Evolutionary conservation across 805 yeast genomes (phyloP), one percentile per base, ranked within the genome.

Genomic region (Nakazawaea pomicola): DNA sequence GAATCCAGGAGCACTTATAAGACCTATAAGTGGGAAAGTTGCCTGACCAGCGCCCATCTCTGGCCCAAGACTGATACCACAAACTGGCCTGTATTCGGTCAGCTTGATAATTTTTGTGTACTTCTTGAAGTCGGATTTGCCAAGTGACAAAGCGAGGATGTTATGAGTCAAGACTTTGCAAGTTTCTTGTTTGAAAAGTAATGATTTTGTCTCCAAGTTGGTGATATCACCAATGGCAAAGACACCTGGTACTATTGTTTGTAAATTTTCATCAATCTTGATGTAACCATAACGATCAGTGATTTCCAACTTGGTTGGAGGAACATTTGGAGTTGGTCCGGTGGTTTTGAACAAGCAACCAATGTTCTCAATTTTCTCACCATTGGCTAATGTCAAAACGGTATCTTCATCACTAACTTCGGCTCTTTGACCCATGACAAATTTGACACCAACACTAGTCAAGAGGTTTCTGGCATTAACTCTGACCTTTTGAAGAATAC

Each of bases 191-290:
- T 38, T 34, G 9, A 33, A 41, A 3, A 33, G 4, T 0, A 60
- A 16, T 9, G 61, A 53, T 30, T 58, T 60, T 33, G 45, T 46
- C 2, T 43, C 42, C 41, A 47, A 51, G 41, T 52, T 49, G 11
- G 47, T 41, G n/a, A 55, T 55, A 46, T 63, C 67, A 11, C 67
- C 68, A 38, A 61, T 50, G 2, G 65, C 60, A 42, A 61, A 62
- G 3, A 61, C 47, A 25, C 51, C 48, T 6, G 47, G 25, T 8
- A 12, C 10, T 18, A 16, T 29, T 18, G 41, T 24, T 44, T 44
- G 41, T 10, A 33, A 17, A 18, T 25, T 16, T 9, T 28, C 39
- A 15, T 31, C 28, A n/a, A 37, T 23, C 14, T 18, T 15, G 37
- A 54, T 45, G 33, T 44, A 51, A 2, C 59, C 59, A 3, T 34